A percentile compares a stretch with the other conserved stretches of the same genome.
Conservation (phyloP, 2,329 filamentous ascomycete genomes). For the Aspergillus pseudoviridinutans region DNA sequence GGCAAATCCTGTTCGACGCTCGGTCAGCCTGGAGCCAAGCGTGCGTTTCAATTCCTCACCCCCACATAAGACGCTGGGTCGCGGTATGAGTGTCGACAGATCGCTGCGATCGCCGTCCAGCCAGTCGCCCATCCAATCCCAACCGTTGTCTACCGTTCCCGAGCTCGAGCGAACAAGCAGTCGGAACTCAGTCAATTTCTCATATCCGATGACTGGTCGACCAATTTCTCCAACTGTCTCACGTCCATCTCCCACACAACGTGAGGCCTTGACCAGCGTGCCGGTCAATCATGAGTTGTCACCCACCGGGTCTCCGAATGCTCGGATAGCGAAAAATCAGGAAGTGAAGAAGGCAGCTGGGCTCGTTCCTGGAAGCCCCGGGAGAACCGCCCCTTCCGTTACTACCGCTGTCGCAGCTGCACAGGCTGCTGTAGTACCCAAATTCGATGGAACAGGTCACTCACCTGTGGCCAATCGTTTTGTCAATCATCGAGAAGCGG, state of each 20-base stretch:
- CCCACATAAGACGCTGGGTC: constrained; percentile 31
- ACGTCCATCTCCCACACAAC: constrained; percentile 12
- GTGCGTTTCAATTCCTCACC: constrained; percentile 45
- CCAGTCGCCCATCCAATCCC: constrained; percentile 9
- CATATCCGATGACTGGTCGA: constrained; percentile 41
- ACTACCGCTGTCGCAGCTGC: constrained; percentile 30
- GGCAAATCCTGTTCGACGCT: constrained; percentile 36
- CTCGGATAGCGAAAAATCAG: constrained; percentile 24
- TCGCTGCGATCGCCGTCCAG: constrained; percentile 14
- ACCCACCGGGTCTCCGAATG: constrained; percentile 17
- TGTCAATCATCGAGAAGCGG: constrained; percentile 2
- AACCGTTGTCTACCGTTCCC: constrained; percentile 25
- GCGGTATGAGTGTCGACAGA: constrained; percentile 40
- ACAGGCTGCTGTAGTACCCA: constrained; percentile 20
- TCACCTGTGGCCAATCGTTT: constrained; percentile 1
- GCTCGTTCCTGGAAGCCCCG: constrained; percentile 19
- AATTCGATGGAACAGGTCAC: constrained; percentile 8
- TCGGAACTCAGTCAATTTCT: constrained; percentile 47
- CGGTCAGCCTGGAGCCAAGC: constrained; percentile 51
- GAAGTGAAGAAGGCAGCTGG: constrained; percentile 25
- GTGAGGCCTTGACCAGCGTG: constrained; percentile 10
- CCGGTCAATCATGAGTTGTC: constrained; percentile 20
- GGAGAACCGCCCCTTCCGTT: constrained; percentile 23
- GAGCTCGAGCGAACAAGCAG: constrained; percentile 39
- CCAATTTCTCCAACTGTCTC: constrained; percentile 37